A percentile compares a stretch with the other conserved stretches of the same genome.
These are phyloP conservation scores for Cucumis hystrix DNA, from an alignment of 306 rosid species.

Conservation along the genomic window DNA sequence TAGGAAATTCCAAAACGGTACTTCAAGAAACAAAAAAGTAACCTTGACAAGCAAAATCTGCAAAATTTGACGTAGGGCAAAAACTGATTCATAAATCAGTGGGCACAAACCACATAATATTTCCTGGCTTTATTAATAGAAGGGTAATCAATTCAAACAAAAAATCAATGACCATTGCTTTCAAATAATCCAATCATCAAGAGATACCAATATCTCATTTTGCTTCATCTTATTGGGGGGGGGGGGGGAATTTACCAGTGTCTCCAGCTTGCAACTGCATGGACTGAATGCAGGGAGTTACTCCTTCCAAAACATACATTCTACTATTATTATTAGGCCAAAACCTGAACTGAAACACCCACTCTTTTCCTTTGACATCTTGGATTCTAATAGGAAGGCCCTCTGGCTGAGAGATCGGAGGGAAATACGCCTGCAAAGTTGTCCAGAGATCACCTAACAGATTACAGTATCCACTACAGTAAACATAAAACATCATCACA, in stretches of 20 bases:
- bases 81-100: neutral
- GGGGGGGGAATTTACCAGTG: slow-evolving; percentile 39
- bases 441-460: slow-evolving; percentile 3
- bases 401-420: slow-evolving; percentile 97
- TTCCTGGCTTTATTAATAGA: neutral
- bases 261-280: slow-evolving; percentile 99
- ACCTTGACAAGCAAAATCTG: neutral
- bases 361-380: slow-evolving; percentile 94
- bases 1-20: neutral
- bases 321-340: slow-evolving; percentile 99
- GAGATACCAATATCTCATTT: slow-evolving; percentile 47
- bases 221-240: neutral
- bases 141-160: neutral
- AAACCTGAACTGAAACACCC: slow-evolving; percentile 98
- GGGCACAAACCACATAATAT: slow-evolving; percentile 7
- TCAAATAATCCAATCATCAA: neutral
- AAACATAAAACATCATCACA: slow-evolving; percentile 2
- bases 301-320: slow-evolving; percentile 98
- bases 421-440: slow-evolving; percentile 83
- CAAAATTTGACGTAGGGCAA: neutral
- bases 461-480: slow-evolving; percentile 7
- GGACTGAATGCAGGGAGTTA: slow-evolving; percentile 97
- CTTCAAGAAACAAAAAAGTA: neutral
- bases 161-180: neutral
- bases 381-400: slow-evolving; percentile 96